phyloP scores from a whole-genome alignment of 1,284 basidiomycete species.

The Bjerkandera adusta region DNA sequence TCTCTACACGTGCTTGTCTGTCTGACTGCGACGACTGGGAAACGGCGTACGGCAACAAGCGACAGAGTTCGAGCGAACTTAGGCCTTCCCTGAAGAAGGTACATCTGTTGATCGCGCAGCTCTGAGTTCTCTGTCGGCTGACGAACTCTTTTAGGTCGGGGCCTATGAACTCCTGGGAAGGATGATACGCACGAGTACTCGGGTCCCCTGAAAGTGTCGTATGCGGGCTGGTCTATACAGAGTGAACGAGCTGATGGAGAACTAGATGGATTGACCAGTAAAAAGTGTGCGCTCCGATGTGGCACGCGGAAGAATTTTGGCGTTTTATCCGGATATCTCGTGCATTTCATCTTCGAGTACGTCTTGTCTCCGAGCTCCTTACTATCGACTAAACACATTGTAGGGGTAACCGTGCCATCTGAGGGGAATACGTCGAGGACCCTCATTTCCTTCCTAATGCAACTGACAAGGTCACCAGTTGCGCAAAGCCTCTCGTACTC shows the following conservation, averaged over 20 bases:
- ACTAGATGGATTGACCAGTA: constrained; percentile 44
- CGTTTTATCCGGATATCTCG: constrained; percentile 15
- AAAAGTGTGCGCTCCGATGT: constrained; percentile 55
- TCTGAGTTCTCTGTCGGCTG: not conserved
- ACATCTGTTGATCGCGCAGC: not conserved
- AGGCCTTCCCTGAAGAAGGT: constrained; percentile 50
- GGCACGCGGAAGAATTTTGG: constrained; percentile 25
- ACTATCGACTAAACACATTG: not conserved
- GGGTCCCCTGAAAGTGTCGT: constrained; percentile 53
- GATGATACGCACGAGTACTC: constrained; percentile 45
- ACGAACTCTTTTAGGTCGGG: constrained; percentile 39
- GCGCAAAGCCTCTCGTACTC: constrained; percentile 44
- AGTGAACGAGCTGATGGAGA: too few relatives aligned
- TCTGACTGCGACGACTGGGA: constrained; percentile 63
- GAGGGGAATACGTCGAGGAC: constrained; percentile 12
- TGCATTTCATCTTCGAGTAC: constrained; percentile 16
- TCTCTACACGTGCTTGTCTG: constrained; percentile 51
- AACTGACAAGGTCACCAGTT: constrained; percentile 24
- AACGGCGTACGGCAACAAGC: constrained; percentile 42
- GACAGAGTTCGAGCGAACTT: constrained; percentile 51
- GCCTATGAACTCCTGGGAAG: constrained; percentile 39
- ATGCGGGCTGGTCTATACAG: constrained; percentile 40
- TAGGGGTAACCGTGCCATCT: constrained; percentile 12
- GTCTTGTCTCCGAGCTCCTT: not conserved
- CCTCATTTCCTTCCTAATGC: constrained; percentile 17